Percentiles rank a stretch among this genome's conserved stretches.
phyloP scores from a whole-genome alignment of 768 basidiomycete species.

The Boletus edulis region DNA sequence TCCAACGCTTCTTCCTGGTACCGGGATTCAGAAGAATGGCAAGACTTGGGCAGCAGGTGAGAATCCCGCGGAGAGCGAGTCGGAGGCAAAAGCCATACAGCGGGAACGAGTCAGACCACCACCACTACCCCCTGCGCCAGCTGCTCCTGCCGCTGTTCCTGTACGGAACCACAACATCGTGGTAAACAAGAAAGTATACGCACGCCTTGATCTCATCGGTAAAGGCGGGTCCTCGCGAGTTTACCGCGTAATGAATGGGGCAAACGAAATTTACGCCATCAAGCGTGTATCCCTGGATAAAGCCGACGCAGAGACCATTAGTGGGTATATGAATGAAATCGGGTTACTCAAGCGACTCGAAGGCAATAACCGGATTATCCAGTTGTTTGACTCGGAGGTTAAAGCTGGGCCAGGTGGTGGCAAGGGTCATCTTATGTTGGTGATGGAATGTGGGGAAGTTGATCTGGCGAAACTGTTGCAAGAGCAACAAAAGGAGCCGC shows the following conservation, averaged over 20 bases:
- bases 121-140: slow-evolving; percentile 33
- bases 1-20: slow-evolving; percentile 15
- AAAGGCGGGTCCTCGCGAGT: slow-evolving; percentile 96
- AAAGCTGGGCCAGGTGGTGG: slow-evolving; percentile 60
- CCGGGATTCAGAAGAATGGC: slow-evolving; percentile 28
- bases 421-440: slow-evolving; percentile 75
- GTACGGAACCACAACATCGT: slow-evolving; percentile 40
- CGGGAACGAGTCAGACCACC: slow-evolving; percentile 32
- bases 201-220: slow-evolving; percentile 85
- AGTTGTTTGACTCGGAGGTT: slow-evolving; percentile 87
- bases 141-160: slow-evolving; percentile 19
- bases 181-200: slow-evolving; percentile 75
- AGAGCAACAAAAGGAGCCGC: slow-evolving; percentile 77
- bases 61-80: slow-evolving; percentile 37
- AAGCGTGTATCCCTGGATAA: slow-evolving; percentile 91
- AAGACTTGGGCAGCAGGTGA: slow-evolving; percentile 49
- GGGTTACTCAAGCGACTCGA: slow-evolving; percentile 88
- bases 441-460: slow-evolving; percentile 97
- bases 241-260: slow-evolving; percentile 79
- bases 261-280: slow-evolving; percentile 81
- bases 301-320: slow-evolving; percentile 85
- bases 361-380: slow-evolving; percentile 90
- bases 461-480: slow-evolving; percentile 83
- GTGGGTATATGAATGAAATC: slow-evolving; percentile 96
- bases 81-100: slow-evolving; percentile 28